These are phyloP conservation scores for Melanogaster broomeanus DNA, from an alignment of 768 basidiomycete genomes.

Conservation along the genomic window DNA sequence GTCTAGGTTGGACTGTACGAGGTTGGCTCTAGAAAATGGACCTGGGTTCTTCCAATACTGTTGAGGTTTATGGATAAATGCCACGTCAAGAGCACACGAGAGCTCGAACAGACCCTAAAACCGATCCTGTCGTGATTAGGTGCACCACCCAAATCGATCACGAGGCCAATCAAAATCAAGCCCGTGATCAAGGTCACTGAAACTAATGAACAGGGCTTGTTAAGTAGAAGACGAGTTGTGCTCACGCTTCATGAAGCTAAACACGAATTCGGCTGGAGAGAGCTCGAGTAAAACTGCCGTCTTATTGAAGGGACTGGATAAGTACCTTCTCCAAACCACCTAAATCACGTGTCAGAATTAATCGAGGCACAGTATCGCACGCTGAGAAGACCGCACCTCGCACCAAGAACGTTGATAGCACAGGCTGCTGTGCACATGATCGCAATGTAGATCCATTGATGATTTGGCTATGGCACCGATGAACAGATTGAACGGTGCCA, in stretches of 20 bases:
- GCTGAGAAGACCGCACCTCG: conserved; percentile 43
- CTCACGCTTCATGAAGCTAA: conserved; percentile 66
- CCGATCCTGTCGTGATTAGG: conserved; percentile 67
- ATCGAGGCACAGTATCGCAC: background rate
- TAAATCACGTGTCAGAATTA: conserved; percentile 18
- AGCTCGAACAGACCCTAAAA: conserved; percentile 52
- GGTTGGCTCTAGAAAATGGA: conserved; percentile 25
- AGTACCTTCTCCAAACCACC: conserved; percentile 68
- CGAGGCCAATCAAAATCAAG: conserved; percentile 57
- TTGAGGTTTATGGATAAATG: background rate
- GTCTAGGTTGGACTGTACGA: conserved; percentile 31
- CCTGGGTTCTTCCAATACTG: conserved; percentile 79
- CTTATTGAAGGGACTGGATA: background rate
- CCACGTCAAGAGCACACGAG: conserved; percentile 15
- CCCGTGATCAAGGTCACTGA: conserved; percentile 58
- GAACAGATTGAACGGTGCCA: background rate
- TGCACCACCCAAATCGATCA: conserved; percentile 81
- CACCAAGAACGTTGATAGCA: conserved; percentile 69
- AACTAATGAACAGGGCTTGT: conserved; percentile 17
- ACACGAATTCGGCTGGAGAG: conserved; percentile 59
- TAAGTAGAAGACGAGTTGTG: background rate
- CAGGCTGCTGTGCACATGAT: conserved; percentile 59
- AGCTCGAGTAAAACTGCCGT: background rate
- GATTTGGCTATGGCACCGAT: conserved; percentile 37
- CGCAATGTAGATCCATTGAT: conserved; percentile 58